Base-by-base conservation (phyloP, 1,139 yeast species). In the Williopsis jadinii region DNA sequence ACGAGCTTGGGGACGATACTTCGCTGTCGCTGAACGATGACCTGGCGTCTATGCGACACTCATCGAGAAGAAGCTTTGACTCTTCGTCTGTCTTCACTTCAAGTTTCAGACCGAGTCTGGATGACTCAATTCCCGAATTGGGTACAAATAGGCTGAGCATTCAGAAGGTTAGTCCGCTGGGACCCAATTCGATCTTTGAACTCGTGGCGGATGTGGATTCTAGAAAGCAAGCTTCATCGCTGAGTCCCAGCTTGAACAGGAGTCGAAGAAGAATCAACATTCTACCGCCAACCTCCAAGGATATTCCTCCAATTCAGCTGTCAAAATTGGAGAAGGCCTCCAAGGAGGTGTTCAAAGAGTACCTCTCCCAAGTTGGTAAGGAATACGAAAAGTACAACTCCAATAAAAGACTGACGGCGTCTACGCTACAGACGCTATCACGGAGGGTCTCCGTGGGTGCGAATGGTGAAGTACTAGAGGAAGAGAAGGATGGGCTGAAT, bases 291-390 rank as follows among this genome's bases (percentile, higher is more conserved):
- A 82, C 96, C 0, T 67, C 75, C 2, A 71, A 71, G 40, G 98
- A 92, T 53, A 92, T 92, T 14, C 96, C 97, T 0, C 90, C 84
- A 30, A 82, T 88, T 14, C 79, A 74, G 43, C 66, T 92, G 35
- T 76, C 83, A 39, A 77, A 80, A 41, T 63, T 80, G 11, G 67
- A 70, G 12, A 74, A 71, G 44, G 75, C 78, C 3, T 61, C 74
- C 40, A 67, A 70, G 37, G 63, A 68, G 1, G 74, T 71, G 32
- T 66, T 87, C 41, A 60, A 60, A n/a, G 53, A 63, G 6, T 81
- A 81, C 47, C 58, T 79, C 11, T 59, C 57, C 12, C 67, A 68
- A 5, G 61, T 80, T 2, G 67, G 68, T 11, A 62, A 64, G 1
- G 88, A 83, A 38, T 85, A 76, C 56, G 72, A 68, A 29, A 64